These are phyloP conservation scores for Xanthoconium purpureum DNA, from an alignment of 768 basidiomycete genomes.

Conservation along the genomic window DNA sequence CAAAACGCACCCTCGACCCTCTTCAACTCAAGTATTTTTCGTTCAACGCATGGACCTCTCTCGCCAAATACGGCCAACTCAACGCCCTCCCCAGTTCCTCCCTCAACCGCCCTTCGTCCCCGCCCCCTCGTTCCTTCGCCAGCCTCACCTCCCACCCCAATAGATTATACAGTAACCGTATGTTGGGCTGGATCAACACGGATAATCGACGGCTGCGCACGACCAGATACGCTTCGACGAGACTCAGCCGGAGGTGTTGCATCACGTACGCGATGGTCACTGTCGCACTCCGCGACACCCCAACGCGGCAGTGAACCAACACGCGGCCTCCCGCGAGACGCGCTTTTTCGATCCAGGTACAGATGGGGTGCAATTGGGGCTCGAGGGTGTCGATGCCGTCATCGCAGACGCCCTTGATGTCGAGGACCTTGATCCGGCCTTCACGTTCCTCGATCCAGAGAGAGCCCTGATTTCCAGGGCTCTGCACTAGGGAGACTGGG, in stretches of 20 bases:
- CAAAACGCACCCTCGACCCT: not conserved
- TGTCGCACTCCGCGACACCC: conserved; percentile 92
- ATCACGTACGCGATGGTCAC: conserved; percentile 98
- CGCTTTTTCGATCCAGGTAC: conserved; percentile 91
- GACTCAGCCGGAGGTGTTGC: conserved; percentile 80
- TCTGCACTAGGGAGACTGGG: conserved; percentile 37
- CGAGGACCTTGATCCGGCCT: conserved; percentile 85
- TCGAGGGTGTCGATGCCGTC: conserved; percentile 95
- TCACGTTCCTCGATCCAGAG: conserved; percentile 87
- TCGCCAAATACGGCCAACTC: conserved; percentile 82
- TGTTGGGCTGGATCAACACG: conserved; percentile 92
- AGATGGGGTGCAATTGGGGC: conserved; percentile 83
- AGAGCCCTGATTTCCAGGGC: conserved; percentile 59
- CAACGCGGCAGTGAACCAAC: conserved; percentile 97
- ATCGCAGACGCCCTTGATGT: conserved; percentile 90
- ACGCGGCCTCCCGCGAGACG: conserved; percentile 81
- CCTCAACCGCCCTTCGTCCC: conserved; percentile 47
- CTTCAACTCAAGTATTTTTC: conserved; percentile 68
- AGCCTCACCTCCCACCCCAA: conserved; percentile 93
- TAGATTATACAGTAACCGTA: conserved; percentile 92
- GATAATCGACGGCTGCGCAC: conserved; percentile 87
- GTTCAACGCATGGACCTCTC: conserved; percentile 81
- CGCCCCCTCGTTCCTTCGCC: conserved; percentile 68
- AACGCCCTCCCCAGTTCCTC: conserved; percentile 65
- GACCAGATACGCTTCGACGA: conserved; percentile 92